These are phyloP conservation scores for Fusarium phyllophilum DNA, from an alignment of 2,329 filamentous ascomycete species.

Conservation along the genomic window DNA sequence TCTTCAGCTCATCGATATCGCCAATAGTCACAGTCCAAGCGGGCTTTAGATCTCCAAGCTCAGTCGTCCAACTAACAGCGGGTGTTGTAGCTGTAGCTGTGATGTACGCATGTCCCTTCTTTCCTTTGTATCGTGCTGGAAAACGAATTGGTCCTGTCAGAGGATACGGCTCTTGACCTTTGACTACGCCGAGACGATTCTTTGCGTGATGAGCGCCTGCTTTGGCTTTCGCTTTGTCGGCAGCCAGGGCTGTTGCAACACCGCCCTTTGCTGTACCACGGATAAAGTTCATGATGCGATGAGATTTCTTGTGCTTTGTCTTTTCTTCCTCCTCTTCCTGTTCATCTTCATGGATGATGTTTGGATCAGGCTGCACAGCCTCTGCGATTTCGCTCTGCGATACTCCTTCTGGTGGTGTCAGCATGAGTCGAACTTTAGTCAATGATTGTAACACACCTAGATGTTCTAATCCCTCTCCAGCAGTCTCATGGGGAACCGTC, in stretches of 20 bases:
- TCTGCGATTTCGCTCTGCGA: slow-evolving; percentile 72
- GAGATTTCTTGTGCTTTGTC: slow-evolving; percentile 55
- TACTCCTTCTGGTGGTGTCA: slow-evolving; percentile 54
- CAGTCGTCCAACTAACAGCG: slow-evolving; percentile 71
- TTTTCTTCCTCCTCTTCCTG: slow-evolving; percentile 60
- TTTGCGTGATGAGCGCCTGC: slow-evolving; percentile 67
- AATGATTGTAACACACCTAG: slow-evolving; percentile 44
- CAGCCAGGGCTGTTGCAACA: slow-evolving; percentile 76
- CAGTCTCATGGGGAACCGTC: slow-evolving; percentile 56
- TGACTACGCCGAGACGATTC: slow-evolving; percentile 76
- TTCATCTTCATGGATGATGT: slow-evolving; percentile 50
- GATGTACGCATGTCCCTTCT: slow-evolving; percentile 78
- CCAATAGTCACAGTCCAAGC: slow-evolving; percentile 76
- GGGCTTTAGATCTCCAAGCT: slow-evolving; percentile 65
- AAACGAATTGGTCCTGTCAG: slow-evolving; percentile 79
- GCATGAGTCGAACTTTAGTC: not conserved
- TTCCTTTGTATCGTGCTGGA: slow-evolving; percentile 74
- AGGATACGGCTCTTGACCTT: slow-evolving; percentile 51
- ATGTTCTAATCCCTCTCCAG: slow-evolving; percentile 50
- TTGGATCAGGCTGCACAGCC: slow-evolving; percentile 62
- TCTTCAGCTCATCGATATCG: slow-evolving; percentile 78
- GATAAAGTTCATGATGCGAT: slow-evolving; percentile 69
- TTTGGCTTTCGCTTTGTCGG: slow-evolving; percentile 77
- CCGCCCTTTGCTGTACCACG: slow-evolving; percentile 75
- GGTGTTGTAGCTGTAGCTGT: slow-evolving; percentile 73